A percentile compares a stretch with the other conserved stretches of the same genome.
Conservation (phyloP, 495 filamentous ascomycete species). For the Recurvomyces mirabilis region DNA sequence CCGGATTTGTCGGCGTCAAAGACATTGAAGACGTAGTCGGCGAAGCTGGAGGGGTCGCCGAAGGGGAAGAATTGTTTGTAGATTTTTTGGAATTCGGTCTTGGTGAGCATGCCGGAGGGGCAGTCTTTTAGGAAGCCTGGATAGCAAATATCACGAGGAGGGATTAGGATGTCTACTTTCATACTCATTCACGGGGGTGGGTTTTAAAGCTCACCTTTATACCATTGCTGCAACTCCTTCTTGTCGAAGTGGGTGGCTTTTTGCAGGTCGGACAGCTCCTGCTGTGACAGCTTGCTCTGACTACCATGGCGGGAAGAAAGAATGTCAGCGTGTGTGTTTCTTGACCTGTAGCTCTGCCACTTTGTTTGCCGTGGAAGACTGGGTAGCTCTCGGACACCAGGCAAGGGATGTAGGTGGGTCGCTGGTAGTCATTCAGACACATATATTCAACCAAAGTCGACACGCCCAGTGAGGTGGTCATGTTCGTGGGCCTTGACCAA, state of each 20-base stretch:
- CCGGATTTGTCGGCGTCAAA: slow-evolving; percentile 96
- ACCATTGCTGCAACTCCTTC: slow-evolving; percentile 99
- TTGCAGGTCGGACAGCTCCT: slow-evolving; percentile 89
- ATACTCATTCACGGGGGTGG: too few species aligned
- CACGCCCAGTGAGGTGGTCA: not conserved
- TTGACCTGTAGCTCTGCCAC: slow-evolving; percentile 4
- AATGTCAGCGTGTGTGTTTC: slow-evolving; percentile 15
- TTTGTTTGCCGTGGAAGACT: slow-evolving; percentile 16
- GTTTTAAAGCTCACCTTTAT: slow-evolving; percentile 82
- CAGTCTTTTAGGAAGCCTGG: slow-evolving; percentile 96
- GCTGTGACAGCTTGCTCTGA: slow-evolving; percentile 73
- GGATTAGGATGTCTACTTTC: too few species aligned
- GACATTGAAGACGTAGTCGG: slow-evolving; percentile 98
- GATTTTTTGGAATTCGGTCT: slow-evolving; percentile 98
- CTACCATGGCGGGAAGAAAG: slow-evolving; percentile 21
- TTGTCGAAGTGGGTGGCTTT: slow-evolving; percentile 97
- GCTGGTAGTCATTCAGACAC: too few species aligned
- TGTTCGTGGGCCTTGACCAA: not conserved
- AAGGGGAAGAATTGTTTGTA: slow-evolving; percentile 99
- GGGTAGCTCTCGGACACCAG: slow-evolving; percentile 11
- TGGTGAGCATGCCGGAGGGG: slow-evolving; percentile 88
- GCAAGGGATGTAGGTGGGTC: slow-evolving; percentile 18
- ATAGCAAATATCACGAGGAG: too few species aligned
- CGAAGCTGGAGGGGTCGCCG: slow-evolving; percentile 90
- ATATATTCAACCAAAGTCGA: slow-evolving; percentile 17